Base-by-base conservation (phyloP, 306 rosid genomes). In the Quercus cerris region DNA sequence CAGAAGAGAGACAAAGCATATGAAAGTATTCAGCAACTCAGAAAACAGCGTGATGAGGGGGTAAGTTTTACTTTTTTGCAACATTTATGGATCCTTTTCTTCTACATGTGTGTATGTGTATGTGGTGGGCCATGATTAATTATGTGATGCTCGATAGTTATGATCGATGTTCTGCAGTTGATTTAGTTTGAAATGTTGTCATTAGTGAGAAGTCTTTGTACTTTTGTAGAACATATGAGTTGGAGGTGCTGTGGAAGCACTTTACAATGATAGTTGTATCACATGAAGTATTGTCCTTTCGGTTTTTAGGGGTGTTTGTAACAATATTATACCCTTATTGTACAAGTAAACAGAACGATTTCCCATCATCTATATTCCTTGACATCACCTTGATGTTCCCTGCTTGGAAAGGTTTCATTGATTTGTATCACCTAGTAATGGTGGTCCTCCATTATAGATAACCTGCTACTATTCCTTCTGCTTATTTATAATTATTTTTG, bases 1-100 rank as follows among this genome's bases (percentile, higher is more conserved):
- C 93, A 93, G 85, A 93, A 90, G 86, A 90, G 93, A 85, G 97
- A 91, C 51, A 80, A 87, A 80, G 80, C 94, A 23, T 88, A 64
- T 57, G 94, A 93, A 75, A 88, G 80, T 85, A 80, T 93, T 81
- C 91, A 84, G 79, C 86, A 88, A 59, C 88, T 93, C 73, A 88
- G 93, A 77, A 88, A 82, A 81, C 91, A 86, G 87, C 91, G 92
- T 6, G 98, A 93, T 31, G 97, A 96, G 23, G 97, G 88, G 86
- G 98, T 96, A 81, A 71, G 91, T 75, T 75, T 75, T 51, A 20
- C 79, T 75, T 75, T 28, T n/a, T n/a, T 68, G 18, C 54, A 4
- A 56, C 31, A 27, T 52, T 17, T 59, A 25, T 14, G 3, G 54
- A 12, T 55, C 25, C 23, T 70, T 51, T 66, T 31, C 14, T 44